These are phyloP conservation scores for Eragrostis nindensis DNA, from an alignment of 176 grass and related monocot species.

Conservation along the genomic window DNA sequence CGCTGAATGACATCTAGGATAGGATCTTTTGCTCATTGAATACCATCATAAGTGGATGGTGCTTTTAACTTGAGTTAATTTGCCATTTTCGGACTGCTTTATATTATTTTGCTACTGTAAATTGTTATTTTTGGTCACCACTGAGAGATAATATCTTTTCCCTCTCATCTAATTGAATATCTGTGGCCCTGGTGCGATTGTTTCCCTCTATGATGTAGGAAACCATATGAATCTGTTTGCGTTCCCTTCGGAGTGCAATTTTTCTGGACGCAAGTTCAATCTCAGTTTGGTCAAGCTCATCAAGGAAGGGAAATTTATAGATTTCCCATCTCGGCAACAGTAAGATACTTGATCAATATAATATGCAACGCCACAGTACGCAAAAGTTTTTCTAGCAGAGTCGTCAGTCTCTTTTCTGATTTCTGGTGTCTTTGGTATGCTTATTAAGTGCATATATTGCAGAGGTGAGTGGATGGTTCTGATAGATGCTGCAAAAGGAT, in stretches of 20 bases:
- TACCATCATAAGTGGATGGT: background rate
- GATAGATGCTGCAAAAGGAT: conserved; percentile 98
- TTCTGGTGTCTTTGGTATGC: conserved; percentile 18
- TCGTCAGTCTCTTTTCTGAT: background rate
- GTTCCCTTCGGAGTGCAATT: conserved; percentile 97
- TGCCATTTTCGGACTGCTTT: background rate
- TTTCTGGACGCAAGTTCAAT: conserved; percentile 83
- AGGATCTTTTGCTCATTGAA: background rate
- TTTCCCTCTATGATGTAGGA: conserved; percentile 48
- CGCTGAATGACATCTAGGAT: background rate
- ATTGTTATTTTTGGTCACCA: background rate
- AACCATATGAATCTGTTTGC: conserved; percentile 81
- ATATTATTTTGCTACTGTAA: background rate
- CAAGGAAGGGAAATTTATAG: conserved; percentile 65
- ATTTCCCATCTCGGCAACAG: conserved; percentile 45
- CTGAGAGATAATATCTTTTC: background rate
- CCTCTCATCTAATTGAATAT: background rate
- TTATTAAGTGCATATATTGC: conserved; percentile 38
- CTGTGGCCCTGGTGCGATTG: background rate
- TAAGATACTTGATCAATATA: conserved; percentile 55
- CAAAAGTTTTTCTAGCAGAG: conserved; percentile 1
- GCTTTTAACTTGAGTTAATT: background rate
- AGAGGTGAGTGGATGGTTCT: conserved; percentile 85
- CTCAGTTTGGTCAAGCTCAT: conserved; percentile 73
- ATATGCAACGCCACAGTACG: background rate